Conservation (phyloP, 2,329 filamentous ascomycete genomes). For the Alternaria gaisen region DNA sequence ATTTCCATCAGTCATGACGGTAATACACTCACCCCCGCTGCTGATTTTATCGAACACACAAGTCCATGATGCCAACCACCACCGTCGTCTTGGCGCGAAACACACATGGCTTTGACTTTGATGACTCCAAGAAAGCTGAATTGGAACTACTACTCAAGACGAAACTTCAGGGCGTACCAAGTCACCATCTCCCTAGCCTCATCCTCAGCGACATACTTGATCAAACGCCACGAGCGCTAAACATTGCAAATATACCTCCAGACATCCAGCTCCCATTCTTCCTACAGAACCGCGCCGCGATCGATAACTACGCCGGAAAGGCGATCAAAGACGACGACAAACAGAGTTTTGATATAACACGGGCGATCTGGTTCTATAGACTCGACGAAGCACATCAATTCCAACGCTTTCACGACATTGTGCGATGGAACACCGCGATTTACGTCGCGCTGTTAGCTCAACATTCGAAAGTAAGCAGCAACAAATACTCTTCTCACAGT, state of each 20-base stretch:
- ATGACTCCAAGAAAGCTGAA: too few species aligned
- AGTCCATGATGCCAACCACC: not conserved
- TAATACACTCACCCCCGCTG: not conserved
- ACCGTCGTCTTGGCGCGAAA: too few species aligned
- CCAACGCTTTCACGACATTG: conserved; percentile 32
- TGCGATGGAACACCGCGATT: conserved; percentile 35
- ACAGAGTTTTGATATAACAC: too few species aligned
- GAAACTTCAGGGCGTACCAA: too few species aligned
- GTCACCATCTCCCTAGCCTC: too few species aligned
- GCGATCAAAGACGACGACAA: not conserved
- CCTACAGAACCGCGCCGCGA: conserved; percentile 23
- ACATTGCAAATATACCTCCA: conserved; percentile 25
- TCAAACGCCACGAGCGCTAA: conserved; percentile 7
- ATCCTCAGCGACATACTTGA: conserved; percentile 16
- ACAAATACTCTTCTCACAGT: too few species aligned
- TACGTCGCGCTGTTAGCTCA: conserved; percentile 27
- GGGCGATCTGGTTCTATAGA: conserved; percentile 27
- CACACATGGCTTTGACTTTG: too few species aligned
- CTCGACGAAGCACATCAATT: conserved; percentile 30
- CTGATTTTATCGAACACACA: not conserved
- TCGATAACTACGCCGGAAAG: conserved; percentile 9
- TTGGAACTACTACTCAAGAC: too few species aligned
- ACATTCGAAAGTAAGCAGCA: not conserved
- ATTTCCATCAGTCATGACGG: not conserved
- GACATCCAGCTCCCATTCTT: conserved; percentile 35